These are phyloP conservation scores for Tetradesmus obliquus DNA, from an alignment of 139 green algal genomes.

Conservation along the genomic window DNA sequence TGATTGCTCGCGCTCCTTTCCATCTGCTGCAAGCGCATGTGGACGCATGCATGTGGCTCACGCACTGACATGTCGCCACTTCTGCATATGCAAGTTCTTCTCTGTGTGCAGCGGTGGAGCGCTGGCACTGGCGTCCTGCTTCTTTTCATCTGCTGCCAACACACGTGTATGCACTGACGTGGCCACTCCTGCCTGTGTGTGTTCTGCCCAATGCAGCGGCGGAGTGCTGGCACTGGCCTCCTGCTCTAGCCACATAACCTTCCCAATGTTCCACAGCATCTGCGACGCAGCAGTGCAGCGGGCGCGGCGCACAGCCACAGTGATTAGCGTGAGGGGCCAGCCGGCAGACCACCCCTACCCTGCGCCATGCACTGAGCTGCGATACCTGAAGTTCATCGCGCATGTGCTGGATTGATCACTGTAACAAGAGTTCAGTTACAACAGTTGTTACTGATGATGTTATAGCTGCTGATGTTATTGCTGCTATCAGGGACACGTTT, in stretches of 20 bases:
- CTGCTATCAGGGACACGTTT: no score
- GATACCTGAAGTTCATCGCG: constrained; percentile 67
- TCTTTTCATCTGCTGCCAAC: background rate
- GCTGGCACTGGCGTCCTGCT: background rate
- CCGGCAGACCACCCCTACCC: constrained; percentile 68
- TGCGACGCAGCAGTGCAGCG: constrained; percentile 21
- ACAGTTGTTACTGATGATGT: no score
- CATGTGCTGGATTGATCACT: constrained; percentile 51
- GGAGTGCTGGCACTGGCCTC: constrained; percentile 61
- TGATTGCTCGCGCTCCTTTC: no score
- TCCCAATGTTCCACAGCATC: constrained; percentile 44
- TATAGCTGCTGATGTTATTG: no score
- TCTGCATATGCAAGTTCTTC: background rate
- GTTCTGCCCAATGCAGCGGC: constrained; percentile 7
- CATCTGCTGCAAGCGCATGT: no score
- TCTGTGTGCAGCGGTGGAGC: background rate
- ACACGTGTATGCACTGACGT: background rate
- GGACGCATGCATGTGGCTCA: no score
- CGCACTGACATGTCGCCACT: background rate
- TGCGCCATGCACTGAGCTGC: constrained; percentile 55
- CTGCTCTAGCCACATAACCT: constrained; percentile 61
- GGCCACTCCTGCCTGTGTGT: background rate
- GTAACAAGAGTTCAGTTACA: no score
- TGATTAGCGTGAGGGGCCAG: constrained; percentile 51
- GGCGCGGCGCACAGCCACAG: constrained; percentile 48